phyloP scores from a whole-genome alignment of 176 grass and related monocot species.

The Aegilops longissima region DNA sequence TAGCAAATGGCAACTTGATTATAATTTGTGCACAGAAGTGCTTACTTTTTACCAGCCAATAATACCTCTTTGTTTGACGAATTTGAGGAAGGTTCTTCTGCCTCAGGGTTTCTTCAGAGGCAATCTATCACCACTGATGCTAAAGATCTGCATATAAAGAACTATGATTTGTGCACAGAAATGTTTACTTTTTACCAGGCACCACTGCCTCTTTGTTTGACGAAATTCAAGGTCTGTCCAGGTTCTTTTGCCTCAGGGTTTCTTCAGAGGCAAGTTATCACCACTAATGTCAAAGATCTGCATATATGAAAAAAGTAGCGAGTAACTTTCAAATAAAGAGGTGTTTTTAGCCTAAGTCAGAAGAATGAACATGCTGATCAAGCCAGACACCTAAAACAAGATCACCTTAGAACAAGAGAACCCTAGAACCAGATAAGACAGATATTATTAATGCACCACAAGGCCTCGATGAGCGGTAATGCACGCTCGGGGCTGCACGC shows the following conservation, averaged over 20 bases:
- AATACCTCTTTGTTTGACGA: conserved; percentile 25
- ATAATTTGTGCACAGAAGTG: conserved; percentile 9
- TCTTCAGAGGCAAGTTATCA: conserved; percentile 1
- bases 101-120: conserved; percentile 17
- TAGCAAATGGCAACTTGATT: conserved; percentile 1
- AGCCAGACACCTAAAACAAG: conserved; percentile 24
- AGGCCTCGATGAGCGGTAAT: conserved; percentile 33
- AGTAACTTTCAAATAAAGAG: neutral
- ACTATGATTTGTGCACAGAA: conserved; percentile 1
- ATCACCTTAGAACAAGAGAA: neutral
- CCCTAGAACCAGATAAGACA: neutral
- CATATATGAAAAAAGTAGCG: neutral
- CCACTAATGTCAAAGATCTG: conserved; percentile 24
- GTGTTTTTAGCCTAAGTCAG: neutral
- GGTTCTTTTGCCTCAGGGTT: conserved; percentile 1
- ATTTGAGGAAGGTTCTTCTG: neutral
- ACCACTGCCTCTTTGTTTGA: conserved; percentile 24
- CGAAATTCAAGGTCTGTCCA: neutral
- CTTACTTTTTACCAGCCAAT: conserved; percentile 5
- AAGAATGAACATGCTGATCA: conserved; percentile 8
- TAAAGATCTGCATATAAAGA: conserved; percentile 26
- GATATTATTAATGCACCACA: neutral
- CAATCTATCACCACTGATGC: neutral
- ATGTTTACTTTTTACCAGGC: conserved; percentile 2
- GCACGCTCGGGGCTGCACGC: conserved; percentile 39